phyloP scores from a whole-genome alignment of 2,329 filamentous ascomycete genomes.

The Cladophialophora yegresii region DNA sequence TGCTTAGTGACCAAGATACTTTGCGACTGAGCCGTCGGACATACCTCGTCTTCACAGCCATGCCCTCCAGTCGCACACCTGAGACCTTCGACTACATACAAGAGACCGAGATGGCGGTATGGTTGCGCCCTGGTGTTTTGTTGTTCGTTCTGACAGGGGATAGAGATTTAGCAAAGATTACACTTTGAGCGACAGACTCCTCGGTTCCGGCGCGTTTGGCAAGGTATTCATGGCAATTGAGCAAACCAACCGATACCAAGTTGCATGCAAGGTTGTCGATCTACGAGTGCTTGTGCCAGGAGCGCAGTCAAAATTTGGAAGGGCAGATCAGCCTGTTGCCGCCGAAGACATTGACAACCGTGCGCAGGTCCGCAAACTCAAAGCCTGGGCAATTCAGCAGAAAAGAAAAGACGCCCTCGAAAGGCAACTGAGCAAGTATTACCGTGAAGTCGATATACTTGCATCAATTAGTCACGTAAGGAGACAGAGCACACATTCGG shows the following conservation, averaged over 20 bases:
- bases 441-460: slow-evolving; percentile 51
- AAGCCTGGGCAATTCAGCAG: slow-evolving; percentile 29
- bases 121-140: slow-evolving; percentile 6
- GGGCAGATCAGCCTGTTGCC: slow-evolving; percentile 27
- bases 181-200: slow-evolving; percentile 43
- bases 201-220: slow-evolving; percentile 49
- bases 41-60: slow-evolving; percentile 35
- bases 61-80: slow-evolving; percentile 8
- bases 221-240: slow-evolving; percentile 49
- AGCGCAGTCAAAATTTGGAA: slow-evolving; percentile 15
- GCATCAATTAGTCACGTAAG: slow-evolving; percentile 56
- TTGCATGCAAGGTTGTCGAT: slow-evolving; percentile 52
- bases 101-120: slow-evolving; percentile 43
- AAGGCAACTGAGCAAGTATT: slow-evolving; percentile 41
- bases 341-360: slow-evolving; percentile 30
- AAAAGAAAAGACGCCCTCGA: slow-evolving; percentile 36
- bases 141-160: slow-evolving; percentile 19
- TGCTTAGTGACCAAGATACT: slow-evolving; percentile 46
- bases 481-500: neutral
- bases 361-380: slow-evolving; percentile 29
- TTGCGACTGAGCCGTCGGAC: slow-evolving; percentile 38
- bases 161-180: slow-evolving; percentile 43
- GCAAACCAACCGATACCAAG: slow-evolving; percentile 38
- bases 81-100: slow-evolving; percentile 39
- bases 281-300: slow-evolving; percentile 38